Base-by-base conservation (phyloP, 768 basidiomycete genomes). In the Hydnomerulius pinastri region DNA sequence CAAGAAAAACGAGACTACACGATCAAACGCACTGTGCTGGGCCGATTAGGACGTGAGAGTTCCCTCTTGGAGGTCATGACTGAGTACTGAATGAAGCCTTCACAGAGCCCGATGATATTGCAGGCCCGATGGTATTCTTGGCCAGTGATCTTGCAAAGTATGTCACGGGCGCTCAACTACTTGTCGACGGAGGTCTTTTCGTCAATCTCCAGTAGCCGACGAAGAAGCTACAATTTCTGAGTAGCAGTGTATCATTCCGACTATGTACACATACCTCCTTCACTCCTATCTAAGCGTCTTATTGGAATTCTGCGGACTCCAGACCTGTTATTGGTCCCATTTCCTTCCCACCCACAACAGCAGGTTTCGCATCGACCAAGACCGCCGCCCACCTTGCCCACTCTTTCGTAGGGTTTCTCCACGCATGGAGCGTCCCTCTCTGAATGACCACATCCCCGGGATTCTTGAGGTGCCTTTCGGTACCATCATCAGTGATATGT, bases 161-260 rank as follows among this genome's bases (percentile, higher is more conserved):
- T 67, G 78, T 86, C 32, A 86, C 85, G 1, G 85, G 85, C 15
- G 75, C 83, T 27, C 79, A 79, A 18, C 66, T 86, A 4, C 68
- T 88, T 6, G 86, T 86, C 0, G 87, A 89, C 62, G 88, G 87
- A 2, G 88, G 87, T 0, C 68, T 85, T 40, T 87, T 87, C 54
- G 87, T 88, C 38, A 87, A 87, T 58, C 72, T 90, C 43, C 87
- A 89, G 59, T 86, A 58, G 73, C 30, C 28, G 25, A 23, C 10
- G 18, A 20, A 21, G 4, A 23, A 24, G 10, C 15, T 46, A n/a
- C n/a, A n/a, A n/a, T n/a, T n/a, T n/a, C n/a, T 25, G 11, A n/a
- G n/a, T n/a, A n/a, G n/a, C n/a, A n/a, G n/a, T n/a, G n/a, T n/a
- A n/a, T n/a, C n/a, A n/a, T n/a, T n/a, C n/a, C n/a, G n/a, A n/a